Conservation (phyloP, 108 stramenopile species). For the Fragilariopsis cylindrus region DNA sequence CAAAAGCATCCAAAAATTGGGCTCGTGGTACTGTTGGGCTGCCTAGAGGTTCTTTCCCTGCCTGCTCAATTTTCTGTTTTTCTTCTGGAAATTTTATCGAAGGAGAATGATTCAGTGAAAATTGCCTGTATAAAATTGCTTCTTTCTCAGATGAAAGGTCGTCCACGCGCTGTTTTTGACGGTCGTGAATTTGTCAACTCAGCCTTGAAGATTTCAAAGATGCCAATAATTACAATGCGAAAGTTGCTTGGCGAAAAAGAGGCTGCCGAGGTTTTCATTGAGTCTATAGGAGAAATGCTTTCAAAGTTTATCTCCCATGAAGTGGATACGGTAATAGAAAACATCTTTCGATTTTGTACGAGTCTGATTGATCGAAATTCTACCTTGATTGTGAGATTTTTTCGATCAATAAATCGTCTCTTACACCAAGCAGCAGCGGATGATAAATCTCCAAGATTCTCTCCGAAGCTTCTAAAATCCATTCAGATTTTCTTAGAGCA, state of each 20-base stretch:
- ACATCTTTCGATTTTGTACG: constrained; percentile 48
- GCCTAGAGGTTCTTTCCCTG: constrained; percentile 40
- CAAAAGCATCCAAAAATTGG: background rate
- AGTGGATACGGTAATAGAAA: constrained; percentile 37
- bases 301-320: constrained; percentile 53
- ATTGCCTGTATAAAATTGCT: constrained; percentile 50
- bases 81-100: constrained; percentile 41
- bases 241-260: constrained; percentile 33
- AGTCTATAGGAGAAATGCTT: constrained; percentile 42
- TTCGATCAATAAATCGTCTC: constrained; percentile 27
- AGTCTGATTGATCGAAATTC: constrained; percentile 33
- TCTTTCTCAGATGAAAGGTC: constrained; percentile 60
- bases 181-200: constrained; percentile 66
- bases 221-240: constrained; percentile 31
- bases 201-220: constrained; percentile 47
- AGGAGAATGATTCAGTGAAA: constrained; percentile 34
- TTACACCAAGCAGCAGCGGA: constrained; percentile 20
- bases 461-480: constrained; percentile 49
- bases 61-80: constrained; percentile 46
- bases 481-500: constrained; percentile 41
- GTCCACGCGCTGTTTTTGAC: constrained; percentile 65
- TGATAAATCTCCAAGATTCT: constrained; percentile 26
- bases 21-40: constrained; percentile 15
- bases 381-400: constrained; percentile 21
- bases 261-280: constrained; percentile 37